These are phyloP conservation scores for Flaveria ramosissima DNA, from an alignment of 129 eudicot genomes.

Conservation along the genomic window DNA sequence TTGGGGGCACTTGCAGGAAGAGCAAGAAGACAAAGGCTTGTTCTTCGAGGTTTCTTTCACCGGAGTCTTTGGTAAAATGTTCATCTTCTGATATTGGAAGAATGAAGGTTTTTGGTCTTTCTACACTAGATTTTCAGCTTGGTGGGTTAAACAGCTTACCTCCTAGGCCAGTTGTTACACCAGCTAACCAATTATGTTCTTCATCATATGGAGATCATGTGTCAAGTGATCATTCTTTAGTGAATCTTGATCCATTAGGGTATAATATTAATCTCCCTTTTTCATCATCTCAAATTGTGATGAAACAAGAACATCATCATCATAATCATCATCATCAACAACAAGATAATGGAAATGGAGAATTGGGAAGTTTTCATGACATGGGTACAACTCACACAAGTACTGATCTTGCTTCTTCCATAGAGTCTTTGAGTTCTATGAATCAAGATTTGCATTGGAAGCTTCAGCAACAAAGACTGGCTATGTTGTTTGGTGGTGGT, in stretches of 20 bases:
- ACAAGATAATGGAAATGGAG: slow-evolving; percentile 23
- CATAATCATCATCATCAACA: slow-evolving; percentile 6
- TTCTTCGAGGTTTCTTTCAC: slow-evolving; percentile 30
- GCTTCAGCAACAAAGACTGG: slow-evolving; percentile 77
- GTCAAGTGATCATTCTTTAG: slow-evolving; percentile 33
- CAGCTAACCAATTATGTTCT: slow-evolving; percentile 40
- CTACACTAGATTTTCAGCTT: slow-evolving; percentile 71
- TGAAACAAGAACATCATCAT: slow-evolving; percentile 43
- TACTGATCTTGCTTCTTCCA: slow-evolving; percentile 55
- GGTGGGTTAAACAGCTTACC: slow-evolving; percentile 41
- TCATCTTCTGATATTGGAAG: slow-evolving; percentile 45
- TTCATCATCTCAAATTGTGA: slow-evolving; percentile 35
- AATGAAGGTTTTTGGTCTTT: slow-evolving; percentile 52
- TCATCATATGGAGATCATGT: slow-evolving; percentile 47
- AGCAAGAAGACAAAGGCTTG: slow-evolving; percentile 60
- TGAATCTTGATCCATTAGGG: slow-evolving; percentile 52
- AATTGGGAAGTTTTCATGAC: slow-evolving; percentile 39
- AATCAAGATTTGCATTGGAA: slow-evolving; percentile 96
- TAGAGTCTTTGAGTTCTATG: slow-evolving; percentile 78
- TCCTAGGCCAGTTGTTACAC: slow-evolving; percentile 25
- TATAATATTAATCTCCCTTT: slow-evolving; percentile 30
- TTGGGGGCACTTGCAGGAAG: slow-evolving; percentile 83
- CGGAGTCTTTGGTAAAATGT: slow-evolving; percentile 34
- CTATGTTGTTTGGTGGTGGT: slow-evolving; percentile 51
- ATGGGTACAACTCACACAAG: slow-evolving; percentile 35